A percentile compares a stretch with the other conserved stretches of the same genome.
Conservation (phyloP, 768 basidiomycete species). For the Antrodiella citrinella region DNA sequence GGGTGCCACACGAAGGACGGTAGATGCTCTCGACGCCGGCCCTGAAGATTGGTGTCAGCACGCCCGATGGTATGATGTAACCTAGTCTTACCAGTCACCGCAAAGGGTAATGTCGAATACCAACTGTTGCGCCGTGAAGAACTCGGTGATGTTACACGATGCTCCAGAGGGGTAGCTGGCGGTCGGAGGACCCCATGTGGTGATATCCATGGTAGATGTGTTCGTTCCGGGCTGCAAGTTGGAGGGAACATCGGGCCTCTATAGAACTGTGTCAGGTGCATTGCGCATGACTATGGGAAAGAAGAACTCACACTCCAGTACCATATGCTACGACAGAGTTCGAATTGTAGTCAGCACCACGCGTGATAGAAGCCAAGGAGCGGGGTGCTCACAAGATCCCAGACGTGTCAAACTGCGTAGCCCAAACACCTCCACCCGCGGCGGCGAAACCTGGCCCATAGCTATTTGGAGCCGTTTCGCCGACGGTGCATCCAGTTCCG, state of each 20-base stretch:
- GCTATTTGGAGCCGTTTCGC: slow-evolving; percentile 28
- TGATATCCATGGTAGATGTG: slow-evolving; percentile 27
- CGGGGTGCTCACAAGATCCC: slow-evolving; percentile 37
- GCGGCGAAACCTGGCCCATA: slow-evolving; percentile 35
- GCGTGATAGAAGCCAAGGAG: not conserved
- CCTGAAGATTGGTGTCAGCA: slow-evolving; percentile 31
- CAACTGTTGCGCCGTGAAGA: slow-evolving; percentile 39
- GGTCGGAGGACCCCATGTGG: slow-evolving; percentile 36
- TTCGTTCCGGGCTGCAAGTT: slow-evolving; percentile 22
- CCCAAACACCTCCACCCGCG: slow-evolving; percentile 59
- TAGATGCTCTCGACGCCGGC: slow-evolving; percentile 41
- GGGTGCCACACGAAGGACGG: slow-evolving; percentile 27
- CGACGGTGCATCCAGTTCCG: slow-evolving; percentile 29
- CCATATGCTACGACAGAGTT: slow-evolving; percentile 30
- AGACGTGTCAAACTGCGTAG: slow-evolving; percentile 56
- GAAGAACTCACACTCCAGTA: slow-evolving; percentile 35
- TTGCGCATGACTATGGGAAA: not conserved
- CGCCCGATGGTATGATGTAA: too few relatives aligned
- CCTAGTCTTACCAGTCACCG: slow-evolving; percentile 40
- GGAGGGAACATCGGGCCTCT: slow-evolving; percentile 30
- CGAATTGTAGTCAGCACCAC: not conserved
- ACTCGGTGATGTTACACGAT: slow-evolving; percentile 34
- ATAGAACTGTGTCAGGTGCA: not conserved
- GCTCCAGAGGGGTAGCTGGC: slow-evolving; percentile 29
- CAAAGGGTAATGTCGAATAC: slow-evolving; percentile 51